Conservation (phyloP, 1,139 yeast species). For the Tardiomyces digboiensis region DNA sequence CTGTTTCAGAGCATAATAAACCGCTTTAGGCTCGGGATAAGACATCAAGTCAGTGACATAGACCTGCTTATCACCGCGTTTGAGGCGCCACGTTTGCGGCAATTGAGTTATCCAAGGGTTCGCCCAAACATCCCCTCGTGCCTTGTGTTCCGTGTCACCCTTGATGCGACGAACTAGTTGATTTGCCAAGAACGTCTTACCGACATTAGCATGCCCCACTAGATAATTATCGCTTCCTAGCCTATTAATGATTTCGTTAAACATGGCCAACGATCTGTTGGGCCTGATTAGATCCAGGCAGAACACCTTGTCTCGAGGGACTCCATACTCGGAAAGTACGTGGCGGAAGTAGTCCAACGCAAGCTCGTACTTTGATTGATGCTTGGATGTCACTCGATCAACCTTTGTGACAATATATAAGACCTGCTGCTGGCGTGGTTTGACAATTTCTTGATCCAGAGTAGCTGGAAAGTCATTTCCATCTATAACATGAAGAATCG, state of each 20-base stretch:
- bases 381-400: slow-evolving; percentile 40
- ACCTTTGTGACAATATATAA: slow-evolving; percentile 48
- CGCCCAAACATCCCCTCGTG: slow-evolving; percentile 9
- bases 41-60: slow-evolving; percentile 24
- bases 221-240: slow-evolving; percentile 43
- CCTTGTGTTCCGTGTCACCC: slow-evolving; percentile 10
- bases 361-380: slow-evolving; percentile 26
- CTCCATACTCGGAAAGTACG: slow-evolving; percentile 28
- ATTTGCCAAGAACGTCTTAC: slow-evolving; percentile 60
- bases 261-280: slow-evolving; percentile 8
- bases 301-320: slow-evolving; percentile 6
- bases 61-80: slow-evolving; percentile 39
- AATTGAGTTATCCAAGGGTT: slow-evolving; percentile 11
- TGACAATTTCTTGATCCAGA: slow-evolving; percentile 28
- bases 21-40: slow-evolving; percentile 32
- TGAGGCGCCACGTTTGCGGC: slow-evolving; percentile 46
- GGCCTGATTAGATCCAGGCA: slow-evolving; percentile 5
- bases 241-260: slow-evolving; percentile 27
- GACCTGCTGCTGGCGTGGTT: slow-evolving; percentile 27
- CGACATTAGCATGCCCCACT: slow-evolving; percentile 67
- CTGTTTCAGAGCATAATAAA: slow-evolving; percentile 24
- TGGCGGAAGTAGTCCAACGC: slow-evolving; percentile 32
- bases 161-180: slow-evolving; percentile 27
- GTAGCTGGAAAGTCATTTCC: slow-evolving; percentile 66
- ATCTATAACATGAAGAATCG: slow-evolving; percentile 51